Base-by-base conservation (phyloP, 2,329 filamentous ascomycete species). In the Trichoderma asperellum region DNA sequence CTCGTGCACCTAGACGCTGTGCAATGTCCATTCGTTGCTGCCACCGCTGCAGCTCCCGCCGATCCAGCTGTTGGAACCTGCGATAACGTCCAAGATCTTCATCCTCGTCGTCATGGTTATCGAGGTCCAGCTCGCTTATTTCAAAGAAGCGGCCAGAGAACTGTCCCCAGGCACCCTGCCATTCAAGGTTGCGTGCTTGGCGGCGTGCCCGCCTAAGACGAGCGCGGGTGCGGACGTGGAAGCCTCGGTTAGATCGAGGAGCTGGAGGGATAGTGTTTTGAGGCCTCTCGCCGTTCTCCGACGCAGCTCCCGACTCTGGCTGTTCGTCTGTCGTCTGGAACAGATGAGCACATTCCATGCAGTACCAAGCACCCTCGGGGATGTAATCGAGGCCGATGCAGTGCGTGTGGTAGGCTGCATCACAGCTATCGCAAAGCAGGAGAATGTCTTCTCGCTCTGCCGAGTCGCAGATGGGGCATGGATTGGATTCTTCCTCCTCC, bases 361-460 rank as follows among this genome's bases (percentile, higher is more conserved):
- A 99, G 79, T 95, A 97, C 94, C 95, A 99, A 73, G 90, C 84
- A 34, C 92, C 92, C 35, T 86, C 82, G 27, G 94, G 94, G 68
- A 97, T 88, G 65, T 85, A 82, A 70, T 94, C 90, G 61, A 97
- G 86, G 40, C 92, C 94, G 71, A 97, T 88, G 79, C 96, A 99
- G 79, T 96, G 92, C 59, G 94, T 94, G 79, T 99, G 96, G 75
- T 95, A 97, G 55, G 92, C 88, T 40, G 91, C 90, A 83, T 97
- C 91, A 83, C 96, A 99, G 76, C 89, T 91, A 79, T 97, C 94
- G 81, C 96, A 99, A 71, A 97, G 88, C 73, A 98, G 89, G 64
- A 97, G 87, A 21, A 94, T 86, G 72, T 96, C 92, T 79, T 96
- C 92, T 74, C 95, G 89, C 73, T 96, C 93, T 73, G 89, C 85